These are phyloP conservation scores for Cladophialophora psammophila DNA, from an alignment of 2,329 filamentous ascomycete species.

Conservation along the genomic window DNA sequence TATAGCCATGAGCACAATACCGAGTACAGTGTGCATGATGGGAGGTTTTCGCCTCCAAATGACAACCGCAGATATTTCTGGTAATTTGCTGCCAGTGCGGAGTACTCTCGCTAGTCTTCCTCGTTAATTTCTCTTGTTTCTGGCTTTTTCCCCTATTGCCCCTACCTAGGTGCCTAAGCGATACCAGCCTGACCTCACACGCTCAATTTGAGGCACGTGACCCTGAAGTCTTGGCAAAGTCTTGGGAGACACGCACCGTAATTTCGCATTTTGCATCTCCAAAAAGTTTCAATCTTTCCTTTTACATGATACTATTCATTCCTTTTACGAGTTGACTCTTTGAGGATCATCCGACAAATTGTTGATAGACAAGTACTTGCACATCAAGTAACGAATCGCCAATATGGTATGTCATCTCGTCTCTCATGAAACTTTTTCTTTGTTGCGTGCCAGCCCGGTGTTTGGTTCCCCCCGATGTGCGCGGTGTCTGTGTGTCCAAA, in stretches of 20 bases:
- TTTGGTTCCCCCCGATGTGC: neutral
- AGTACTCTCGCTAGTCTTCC: neutral
- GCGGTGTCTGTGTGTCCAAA: too few species aligned
- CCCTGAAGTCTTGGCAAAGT: neutral
- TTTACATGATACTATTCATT: slow-evolving; percentile 34
- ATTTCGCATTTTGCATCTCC: slow-evolving; percentile 3
- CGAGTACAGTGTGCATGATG: neutral
- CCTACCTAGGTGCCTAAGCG: neutral
- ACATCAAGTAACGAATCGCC: slow-evolving; percentile 43
- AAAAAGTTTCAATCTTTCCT: neutral
- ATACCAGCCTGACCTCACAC: neutral
- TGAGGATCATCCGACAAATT: slow-evolving; percentile 62
- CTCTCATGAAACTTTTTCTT: neutral
- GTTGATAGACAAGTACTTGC: slow-evolving; percentile 33
- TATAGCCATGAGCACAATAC: neutral
- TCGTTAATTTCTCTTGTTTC: neutral
- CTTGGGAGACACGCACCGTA: slow-evolving; percentile 12
- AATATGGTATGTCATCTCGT: slow-evolving; percentile 54
- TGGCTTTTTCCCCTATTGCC: too few species aligned
- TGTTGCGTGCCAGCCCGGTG: neutral
- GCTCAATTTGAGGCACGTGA: neutral
- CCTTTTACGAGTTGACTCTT: slow-evolving; percentile 51
- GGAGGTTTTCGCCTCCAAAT: neutral
- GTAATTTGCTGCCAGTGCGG: neutral
- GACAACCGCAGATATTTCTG: neutral